Evolutionary conservation across 371 early-diverging fungal genomes (phyloP), one percentile per base, ranked within the genome.

Genomic region (Mucor irregularis): DNA sequence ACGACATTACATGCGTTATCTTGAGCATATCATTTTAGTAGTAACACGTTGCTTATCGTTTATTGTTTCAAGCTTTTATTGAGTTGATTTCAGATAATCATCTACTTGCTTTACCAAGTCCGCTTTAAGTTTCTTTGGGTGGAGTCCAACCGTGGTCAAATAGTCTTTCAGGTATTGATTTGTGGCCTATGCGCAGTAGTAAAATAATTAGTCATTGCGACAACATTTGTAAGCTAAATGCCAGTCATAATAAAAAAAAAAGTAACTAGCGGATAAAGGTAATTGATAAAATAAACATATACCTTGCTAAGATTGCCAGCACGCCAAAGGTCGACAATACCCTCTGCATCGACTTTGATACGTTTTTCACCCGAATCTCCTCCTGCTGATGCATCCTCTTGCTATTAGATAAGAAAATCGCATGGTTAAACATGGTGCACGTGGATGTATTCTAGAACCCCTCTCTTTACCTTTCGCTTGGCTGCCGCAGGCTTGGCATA

Each of bases 101-200:
- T 73, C 69, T 4, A 84, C 70, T 56, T 79, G 78, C 21, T 49
- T 53, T 9, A 84, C 49, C 39, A 84, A 48, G 38, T 78, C 83
- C 1, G 69, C 79, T 63, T 88, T 88, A 54, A 63, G 69, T 6
- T 47, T 67, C 10, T 63, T 53, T 0, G 81, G 69, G 13, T 69
- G 62, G 11, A 70, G 30, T 10, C 73, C 74, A 13, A 66, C 67
- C 33, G 65, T 51, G 29, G 28, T 49, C 35, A 87, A 52, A 49
- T 75, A 89, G 19, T 64, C 79, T 44, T 71, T 84, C 35, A 89
- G 50, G 10, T 52, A 61, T 6, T 72, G 69, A 38, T 86, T 78
- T 1, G 86, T 75, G 30, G 56, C 56, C 68, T 68, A 47, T 37
- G 31, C 11, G 13, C 10, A 33, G 3, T 16, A 10, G 6, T 50